Percentiles rank a stretch among this genome's conserved stretches.
phyloP scores from a whole-genome alignment of 73 alveolate species.

The Paramecium biaurelia region DNA sequence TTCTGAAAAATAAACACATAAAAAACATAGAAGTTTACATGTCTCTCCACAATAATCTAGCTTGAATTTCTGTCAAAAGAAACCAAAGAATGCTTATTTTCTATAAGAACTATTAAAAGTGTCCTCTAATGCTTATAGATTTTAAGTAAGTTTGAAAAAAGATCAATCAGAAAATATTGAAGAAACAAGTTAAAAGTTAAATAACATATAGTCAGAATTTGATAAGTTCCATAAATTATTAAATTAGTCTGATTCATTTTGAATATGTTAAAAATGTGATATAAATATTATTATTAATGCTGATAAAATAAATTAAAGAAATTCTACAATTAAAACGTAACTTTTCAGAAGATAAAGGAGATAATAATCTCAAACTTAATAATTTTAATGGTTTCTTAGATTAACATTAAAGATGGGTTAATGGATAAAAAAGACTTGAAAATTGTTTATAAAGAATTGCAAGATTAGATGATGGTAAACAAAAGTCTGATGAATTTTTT shows the following conservation, averaged over 20 bases:
- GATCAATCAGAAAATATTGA: background rate
- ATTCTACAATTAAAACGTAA: background rate
- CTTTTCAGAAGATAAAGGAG: background rate
- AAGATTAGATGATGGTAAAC: background rate
- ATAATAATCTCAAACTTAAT: background rate
- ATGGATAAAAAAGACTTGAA: conserved; percentile 3
- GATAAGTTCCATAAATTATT: background rate
- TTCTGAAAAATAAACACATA: background rate
- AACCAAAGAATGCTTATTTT: background rate
- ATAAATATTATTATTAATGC: background rate
- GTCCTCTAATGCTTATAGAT: background rate
- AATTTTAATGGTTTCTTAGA: background rate
- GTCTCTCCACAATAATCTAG: background rate
- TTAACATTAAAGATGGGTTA: background rate
- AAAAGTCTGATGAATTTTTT: background rate
- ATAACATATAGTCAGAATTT: background rate
- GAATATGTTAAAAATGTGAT: background rate
- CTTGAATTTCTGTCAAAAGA: background rate
- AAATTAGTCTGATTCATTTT: background rate
- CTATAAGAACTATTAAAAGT: background rate
- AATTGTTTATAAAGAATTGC: background rate
- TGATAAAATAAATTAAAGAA: conserved; percentile 8
- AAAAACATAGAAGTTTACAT: background rate
- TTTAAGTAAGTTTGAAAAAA: background rate
- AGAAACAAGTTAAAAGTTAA: background rate